Evolutionary conservation across 495 filamentous ascomycete genomes (phyloP), one percentile per base, ranked within the genome.

Genomic region (Pyrenula aspistea): DNA sequence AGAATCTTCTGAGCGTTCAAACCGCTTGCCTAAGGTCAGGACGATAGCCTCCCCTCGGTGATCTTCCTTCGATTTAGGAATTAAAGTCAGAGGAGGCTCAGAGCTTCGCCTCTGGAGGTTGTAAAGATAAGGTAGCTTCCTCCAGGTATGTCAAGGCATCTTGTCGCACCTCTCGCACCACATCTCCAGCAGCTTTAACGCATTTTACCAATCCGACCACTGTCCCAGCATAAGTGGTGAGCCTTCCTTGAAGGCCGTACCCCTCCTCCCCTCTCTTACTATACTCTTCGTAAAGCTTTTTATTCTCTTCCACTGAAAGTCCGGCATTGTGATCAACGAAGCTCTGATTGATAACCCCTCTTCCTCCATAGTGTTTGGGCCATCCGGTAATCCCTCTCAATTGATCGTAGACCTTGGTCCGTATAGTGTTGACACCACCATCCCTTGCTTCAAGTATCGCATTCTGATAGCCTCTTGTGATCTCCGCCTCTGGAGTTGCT

Each of bases 371-470:
- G 10, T 65, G 59, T 42, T 67, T 63, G 0, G 85, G 85, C 87
- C 87, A 91, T 10, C 73, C 74, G 12, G 68, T 74, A 0, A 80
- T 85, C 0, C 84, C 85, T 20, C 85, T 66, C 10, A 89, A 62
- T 1, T 67, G 67, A 68, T 91, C 87, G 60, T 85, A 92, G 3
- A 90, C 67, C 2, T 73, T 76, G 2, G 85, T 86, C 54, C 85
- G 71, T 0, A 77, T 73, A 0, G 86, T 90, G 22, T 50, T 77
- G n/a, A 70, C 62, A 2, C 82, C 87, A 0, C 87, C 88, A 65
- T 91, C 85, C 0, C 57, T 71, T 3, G 78, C 75, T 2, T 71
- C 60, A 1, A 89, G 48, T 3, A 90, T 70, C 50, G 79, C 78
- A 24, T 79, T 61, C 59, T 73, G 78, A 56, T 83, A 84, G 2